Base-by-base conservation (phyloP, 2,329 filamentous ascomycete species). In the Chaetomiaceae sp. region DNA sequence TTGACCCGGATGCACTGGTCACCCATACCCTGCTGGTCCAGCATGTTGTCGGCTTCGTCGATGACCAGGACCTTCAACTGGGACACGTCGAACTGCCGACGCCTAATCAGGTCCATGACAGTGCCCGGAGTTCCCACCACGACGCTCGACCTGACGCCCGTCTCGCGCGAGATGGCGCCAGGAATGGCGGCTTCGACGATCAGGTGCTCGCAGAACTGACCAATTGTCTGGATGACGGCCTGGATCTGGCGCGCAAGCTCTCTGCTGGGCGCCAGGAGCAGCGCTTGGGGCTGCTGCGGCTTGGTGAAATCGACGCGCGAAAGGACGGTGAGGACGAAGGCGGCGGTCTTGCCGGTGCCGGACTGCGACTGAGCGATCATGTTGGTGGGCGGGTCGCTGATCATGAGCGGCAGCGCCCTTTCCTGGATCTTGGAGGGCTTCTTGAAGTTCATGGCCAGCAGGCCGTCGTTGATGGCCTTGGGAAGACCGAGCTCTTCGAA, bases 301-400 rank as follows among this genome's bases (percentile, higher is more conserved):
- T 80, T 77, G 45, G 65, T 74, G 52, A 91, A 79, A 64, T 99
- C 89, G 65, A 97, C 72, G 56, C 93, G 89, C 52, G 87, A 87
- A 35, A 99, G 79, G 54, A 95, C 87, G 55, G 95, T 95, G 55
- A 96, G 85, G 40, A 93, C 88, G 68, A 99, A 99, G 19, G 93
- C 93, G 17, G 91, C 93, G 0, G 93, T 99, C 76, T 99, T 99
- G 65, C 93, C 93, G 17, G 93, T 99, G 61, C 93, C 93, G 2
- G 93, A 99, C 70, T 99, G 93, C n/a, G 93, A 99, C 71, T 99
- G 93, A 3, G 91, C 93, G 65, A 99, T 92, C 79, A 99, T 87
- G 70, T 97, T 97, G 58, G 79, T 78, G 0, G 92, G 86, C n/a
- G 93, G 92, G 65, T 96, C 77, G 61, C 80, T 74, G 57, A 99